Evolutionary conservation across 2,329 filamentous ascomycete species (phyloP), one percentile per base, ranked within the genome.

Genomic region (Penicillium sp.): DNA sequence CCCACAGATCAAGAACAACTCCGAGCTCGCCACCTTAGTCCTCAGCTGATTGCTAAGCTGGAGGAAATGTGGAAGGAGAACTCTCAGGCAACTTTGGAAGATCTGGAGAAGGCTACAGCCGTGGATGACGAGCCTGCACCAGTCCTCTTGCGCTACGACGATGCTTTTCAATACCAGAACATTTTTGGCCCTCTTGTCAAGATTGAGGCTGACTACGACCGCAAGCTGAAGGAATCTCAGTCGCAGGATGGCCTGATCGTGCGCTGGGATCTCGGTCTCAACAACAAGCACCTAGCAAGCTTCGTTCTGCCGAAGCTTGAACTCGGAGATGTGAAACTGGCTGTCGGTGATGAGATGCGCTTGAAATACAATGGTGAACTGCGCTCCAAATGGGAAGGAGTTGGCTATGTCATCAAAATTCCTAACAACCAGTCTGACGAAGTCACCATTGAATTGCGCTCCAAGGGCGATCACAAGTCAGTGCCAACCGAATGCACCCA

Each of bases 51-150:
- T 68, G 92, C 91, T 13, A 96, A 95, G 70, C 78, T 99, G 56
- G 94, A 99, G 74, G 94, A 96, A 73, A 87, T 97, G 82, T 99
- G 94, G 94, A 99, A 99, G 74, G 90, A 96, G 59, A 93, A 96
- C 65, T 84, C 89, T 4, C 85, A 81, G 57, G 93, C 93, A 44
- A 97, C 93, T 0, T 86, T 96, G 59, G 85, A 88, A 54, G 92
- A 96, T 72, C 78, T 99, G 31, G 94, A 97, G 71, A 96, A 95
- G 73, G 89, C 88, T 33, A 87, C 88, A 44, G 91, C 88, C 58
- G 88, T 95, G 55, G 95, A 99, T 69, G 94, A 99, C 67, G 94
- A 97, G 49, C 95, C 95, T 23, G 87, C 91, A 15, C 91, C 93
- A 1, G 94, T 99, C 7, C 80, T 96, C 23, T 79, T 97, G 39